Evolutionary conservation across 2,329 filamentous ascomycete genomes (phyloP), one percentile per base, ranked within the genome.

Genomic region (Macrophomina tecta): DNA sequence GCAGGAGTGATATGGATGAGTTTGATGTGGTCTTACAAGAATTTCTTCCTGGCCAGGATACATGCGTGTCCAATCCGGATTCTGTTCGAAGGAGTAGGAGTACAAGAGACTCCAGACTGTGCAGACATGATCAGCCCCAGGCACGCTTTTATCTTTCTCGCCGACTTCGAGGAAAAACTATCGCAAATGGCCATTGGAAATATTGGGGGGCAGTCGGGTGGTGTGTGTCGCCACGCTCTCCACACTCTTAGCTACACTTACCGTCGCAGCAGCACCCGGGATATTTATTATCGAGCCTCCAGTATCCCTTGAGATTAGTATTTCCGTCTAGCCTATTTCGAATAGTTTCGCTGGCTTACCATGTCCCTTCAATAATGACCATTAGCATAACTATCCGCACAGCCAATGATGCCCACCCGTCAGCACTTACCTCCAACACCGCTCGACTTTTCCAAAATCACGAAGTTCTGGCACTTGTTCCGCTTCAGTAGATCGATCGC

Each of bases 21-120:
- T 2, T 40, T 32, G 11, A 1, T 23, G 36, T 12, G 36, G 2
- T 18, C 73, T 68, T 70, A 83, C 80, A 40, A 86, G 78, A 23
- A 89, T 86, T 72, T 89, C 87, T 72, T 87, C 85, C 70, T 89
- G 86, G 0, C 85, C 84, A 0, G 87, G 84, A 70, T 87, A 89
- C 64, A 86, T 81, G 18, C 85, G 77, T 0, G 83, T 83, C 86
- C 87, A 88, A 69, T 84, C 79, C 2, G 84, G 77, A 63, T 88
- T 88, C 62, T 87, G 85, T 42, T 85, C 86, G 70, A 89, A 89
- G 5, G 85, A 87, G 74, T 84, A 88, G 51, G 82, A 85, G 76
- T 89, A 89, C 3, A 89, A 76, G 56, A 82, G 77, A 40, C 81
- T 84, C 80, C 81, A 84, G 9, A 87, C 84, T 74, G 5, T 3